A percentile compares a stretch with the other conserved stretches of the same genome.
These are phyloP conservation scores for Heliocybe sulcata DNA, from an alignment of 1,284 basidiomycete genomes.

Conservation along the genomic window DNA sequence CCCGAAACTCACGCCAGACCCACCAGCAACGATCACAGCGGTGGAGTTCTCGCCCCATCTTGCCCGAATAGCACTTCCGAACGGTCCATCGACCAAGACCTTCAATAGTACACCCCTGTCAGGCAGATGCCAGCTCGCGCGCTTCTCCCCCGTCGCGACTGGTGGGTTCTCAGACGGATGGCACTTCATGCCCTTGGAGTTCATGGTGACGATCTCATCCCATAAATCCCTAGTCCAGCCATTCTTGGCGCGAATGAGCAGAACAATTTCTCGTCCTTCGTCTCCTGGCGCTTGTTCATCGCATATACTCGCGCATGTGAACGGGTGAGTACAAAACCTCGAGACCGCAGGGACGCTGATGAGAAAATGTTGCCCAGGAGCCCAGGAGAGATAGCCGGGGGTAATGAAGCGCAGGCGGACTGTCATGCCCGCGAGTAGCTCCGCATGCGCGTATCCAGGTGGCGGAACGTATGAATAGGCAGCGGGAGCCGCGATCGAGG, in stretches of 20 bases:
- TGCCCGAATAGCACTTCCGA: constrained; percentile 66
- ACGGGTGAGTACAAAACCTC: constrained; percentile 70
- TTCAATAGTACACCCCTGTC: constrained; percentile 51
- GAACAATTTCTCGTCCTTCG: constrained; percentile 53
- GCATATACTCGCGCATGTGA: constrained; percentile 70
- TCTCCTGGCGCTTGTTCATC: constrained; percentile 39
- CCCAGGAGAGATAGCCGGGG: constrained; percentile 57
- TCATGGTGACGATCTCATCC: constrained; percentile 39
- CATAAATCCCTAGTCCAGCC: constrained; percentile 78
- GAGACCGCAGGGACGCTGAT: constrained; percentile 69
- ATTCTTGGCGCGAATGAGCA: constrained; percentile 70
- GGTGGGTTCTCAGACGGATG: constrained; percentile 27
- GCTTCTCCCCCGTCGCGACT: constrained; percentile 10
- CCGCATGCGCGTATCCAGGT: constrained; percentile 68
- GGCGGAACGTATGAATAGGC: constrained; percentile 38
- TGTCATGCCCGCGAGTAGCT: constrained; percentile 74
- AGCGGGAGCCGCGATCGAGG: constrained; percentile 5
- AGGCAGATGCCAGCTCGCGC: constrained; percentile 19
- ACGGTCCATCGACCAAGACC: constrained; percentile 70
- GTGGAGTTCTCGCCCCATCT: constrained; percentile 62
- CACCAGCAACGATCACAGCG: constrained; percentile 70
- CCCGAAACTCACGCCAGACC: constrained; percentile 77
- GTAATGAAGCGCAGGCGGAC: constrained; percentile 68
- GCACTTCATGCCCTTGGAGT: constrained; percentile 20
- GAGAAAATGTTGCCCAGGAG: constrained; percentile 76